A percentile compares a stretch with the other conserved stretches of the same genome.
phyloP scores from a whole-genome alignment of 2,329 filamentous ascomycete species.

The Aspergillus bombycis region DNA sequence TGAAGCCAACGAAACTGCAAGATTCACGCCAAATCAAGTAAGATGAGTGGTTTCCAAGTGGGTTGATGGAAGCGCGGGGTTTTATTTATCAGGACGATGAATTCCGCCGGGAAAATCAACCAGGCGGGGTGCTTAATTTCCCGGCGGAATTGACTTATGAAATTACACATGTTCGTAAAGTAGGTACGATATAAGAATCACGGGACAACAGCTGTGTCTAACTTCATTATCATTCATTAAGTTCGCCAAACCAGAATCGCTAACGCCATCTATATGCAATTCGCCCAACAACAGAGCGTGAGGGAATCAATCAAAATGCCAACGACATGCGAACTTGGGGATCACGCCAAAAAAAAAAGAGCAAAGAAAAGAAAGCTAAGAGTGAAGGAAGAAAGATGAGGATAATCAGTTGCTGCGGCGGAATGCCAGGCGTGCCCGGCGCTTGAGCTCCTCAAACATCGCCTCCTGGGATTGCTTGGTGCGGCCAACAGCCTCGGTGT shows the following conservation, averaged over 20 bases:
- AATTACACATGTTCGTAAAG: neutral
- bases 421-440: slow-evolving; percentile 31
- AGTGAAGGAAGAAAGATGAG: slow-evolving; percentile 8
- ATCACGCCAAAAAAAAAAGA: slow-evolving; percentile 6
- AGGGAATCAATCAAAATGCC: slow-evolving; percentile 25
- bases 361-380: slow-evolving; percentile 3
- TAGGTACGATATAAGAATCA: neutral
- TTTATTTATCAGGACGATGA: neutral
- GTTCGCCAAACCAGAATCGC: slow-evolving; percentile 3
- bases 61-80: neutral
- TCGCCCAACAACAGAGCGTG: slow-evolving; percentile 16
- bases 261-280: slow-evolving; percentile 35
- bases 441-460: slow-evolving; percentile 40
- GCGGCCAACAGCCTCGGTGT: slow-evolving; percentile 63
- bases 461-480: slow-evolving; percentile 50
- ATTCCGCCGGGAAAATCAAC: neutral
- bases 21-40: neutral
- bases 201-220: neutral
- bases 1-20: neutral
- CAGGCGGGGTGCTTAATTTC: neutral
- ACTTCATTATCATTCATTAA: slow-evolving; percentile 25
- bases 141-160: neutral
- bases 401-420: slow-evolving; percentile 23
- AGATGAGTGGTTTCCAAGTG: neutral
- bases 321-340: slow-evolving; percentile 6